Percentiles rank a stretch among this genome's conserved stretches.
Conservation (phyloP, 768 basidiomycete genomes). For the Glaciozyma martinii region DNA sequence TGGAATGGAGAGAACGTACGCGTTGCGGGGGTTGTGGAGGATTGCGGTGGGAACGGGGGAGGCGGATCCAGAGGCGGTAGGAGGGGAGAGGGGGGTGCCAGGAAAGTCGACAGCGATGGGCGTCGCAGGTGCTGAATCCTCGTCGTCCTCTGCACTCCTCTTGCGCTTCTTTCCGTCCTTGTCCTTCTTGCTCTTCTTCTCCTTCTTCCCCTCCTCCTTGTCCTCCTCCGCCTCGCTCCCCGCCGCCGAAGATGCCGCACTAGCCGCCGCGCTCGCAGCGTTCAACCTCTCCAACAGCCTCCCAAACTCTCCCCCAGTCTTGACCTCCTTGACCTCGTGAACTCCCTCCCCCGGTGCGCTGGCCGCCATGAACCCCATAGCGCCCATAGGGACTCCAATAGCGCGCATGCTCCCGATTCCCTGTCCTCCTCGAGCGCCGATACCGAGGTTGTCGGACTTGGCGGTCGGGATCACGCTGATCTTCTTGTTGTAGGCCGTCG, state of each 20-base stretch:
- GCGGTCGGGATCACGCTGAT: constrained; percentile 32
- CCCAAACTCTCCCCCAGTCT: constrained; percentile 32
- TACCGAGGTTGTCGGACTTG: constrained; percentile 32
- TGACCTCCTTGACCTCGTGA: constrained; percentile 9
- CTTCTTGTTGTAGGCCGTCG: constrained; percentile 16
- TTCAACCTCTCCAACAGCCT: constrained; percentile 31
- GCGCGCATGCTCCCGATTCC: constrained; percentile 20
- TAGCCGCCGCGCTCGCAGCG: constrained; percentile 22
- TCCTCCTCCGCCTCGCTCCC: constrained; percentile 17
- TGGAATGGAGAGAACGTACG: constrained; percentile 11
- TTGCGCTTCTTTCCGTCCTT: constrained; percentile 16
- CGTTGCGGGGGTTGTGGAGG: constrained; percentile 32
- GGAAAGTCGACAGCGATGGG: not conserved
- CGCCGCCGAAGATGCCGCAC: constrained; percentile 29
- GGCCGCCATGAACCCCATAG: constrained; percentile 27
- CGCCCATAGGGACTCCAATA: constrained; percentile 18
- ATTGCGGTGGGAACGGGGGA: not conserved
- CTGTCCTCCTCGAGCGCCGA: constrained; percentile 28
- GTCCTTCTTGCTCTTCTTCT: constrained; percentile 16
- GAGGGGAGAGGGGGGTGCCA: constrained; percentile 4
- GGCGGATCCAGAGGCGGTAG: not conserved
- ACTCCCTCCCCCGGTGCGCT: constrained; percentile 12
- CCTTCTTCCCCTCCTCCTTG: constrained; percentile 18
- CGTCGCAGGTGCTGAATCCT: not conserved
- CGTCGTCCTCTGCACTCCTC: constrained; percentile 4